phyloP scores from a whole-genome alignment of 164 flowering plant species.

The Magnolia officinalis region DNA sequence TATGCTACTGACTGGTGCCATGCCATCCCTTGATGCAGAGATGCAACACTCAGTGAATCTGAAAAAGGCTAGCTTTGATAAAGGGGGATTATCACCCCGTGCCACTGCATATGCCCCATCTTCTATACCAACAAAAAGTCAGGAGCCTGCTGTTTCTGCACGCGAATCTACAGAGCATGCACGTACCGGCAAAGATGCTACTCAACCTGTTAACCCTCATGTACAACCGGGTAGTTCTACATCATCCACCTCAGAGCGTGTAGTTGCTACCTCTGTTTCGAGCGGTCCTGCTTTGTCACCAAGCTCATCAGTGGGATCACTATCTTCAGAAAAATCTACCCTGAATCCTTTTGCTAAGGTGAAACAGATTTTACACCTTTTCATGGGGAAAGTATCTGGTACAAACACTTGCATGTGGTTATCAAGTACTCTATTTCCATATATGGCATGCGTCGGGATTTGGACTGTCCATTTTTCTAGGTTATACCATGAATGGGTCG shows the following conservation, averaged over 20 bases:
- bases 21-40: conserved; percentile 28
- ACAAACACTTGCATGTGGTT: not conserved
- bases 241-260: conserved; percentile 61
- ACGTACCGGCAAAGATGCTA: conserved; percentile 32
- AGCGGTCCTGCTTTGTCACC: conserved; percentile 69
- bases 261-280: conserved; percentile 41
- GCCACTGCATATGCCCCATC: conserved; percentile 37
- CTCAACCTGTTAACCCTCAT: conserved; percentile 39
- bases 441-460: not conserved
- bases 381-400: not conserved
- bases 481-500: not conserved
- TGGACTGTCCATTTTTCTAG: not conserved
- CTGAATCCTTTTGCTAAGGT: conserved; percentile 97
- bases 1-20: conserved; percentile 7
- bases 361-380: not conserved
- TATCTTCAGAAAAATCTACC: conserved; percentile 86
- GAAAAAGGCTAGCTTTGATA: conserved; percentile 38
- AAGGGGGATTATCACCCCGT: conserved; percentile 34
- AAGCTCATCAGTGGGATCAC: conserved; percentile 86
- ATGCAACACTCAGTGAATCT: conserved; percentile 17
- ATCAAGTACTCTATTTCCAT: not conserved
- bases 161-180: conserved; percentile 33
- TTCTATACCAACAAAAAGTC: conserved; percentile 26
- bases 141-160: conserved; percentile 25
- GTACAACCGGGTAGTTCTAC: conserved; percentile 60